Evolutionary conservation across 208 protist genomes (phyloP).

Genomic region (Endotrypanum monterogeii): DNA sequence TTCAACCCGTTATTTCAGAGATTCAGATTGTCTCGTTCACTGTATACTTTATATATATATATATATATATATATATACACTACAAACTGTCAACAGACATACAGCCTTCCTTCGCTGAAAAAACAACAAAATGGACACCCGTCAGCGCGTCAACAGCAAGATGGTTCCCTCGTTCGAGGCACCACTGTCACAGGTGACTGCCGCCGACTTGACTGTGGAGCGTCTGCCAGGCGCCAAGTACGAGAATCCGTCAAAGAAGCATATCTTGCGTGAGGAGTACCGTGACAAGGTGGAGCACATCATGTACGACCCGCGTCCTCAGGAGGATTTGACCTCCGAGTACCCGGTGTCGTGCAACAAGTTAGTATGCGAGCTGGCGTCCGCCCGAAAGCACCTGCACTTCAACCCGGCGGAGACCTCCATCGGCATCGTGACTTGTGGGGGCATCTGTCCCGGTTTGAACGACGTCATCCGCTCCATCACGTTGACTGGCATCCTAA

Average conservation of each 20-base stretch:
- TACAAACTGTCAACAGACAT: no score
- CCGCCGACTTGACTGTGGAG: constrained; percentile 78
- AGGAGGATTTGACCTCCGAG: constrained; percentile 50
- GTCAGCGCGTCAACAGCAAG: constrained; percentile 17
- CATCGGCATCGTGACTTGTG: constrained; percentile 95
- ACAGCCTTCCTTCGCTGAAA: no score
- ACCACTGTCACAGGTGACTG: constrained; percentile 56
- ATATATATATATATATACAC: no score
- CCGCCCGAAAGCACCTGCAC: constrained; percentile 82
- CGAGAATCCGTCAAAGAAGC: constrained; percentile 83
- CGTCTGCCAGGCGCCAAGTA: constrained; percentile 74
- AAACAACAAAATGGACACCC: constrained; percentile 10
- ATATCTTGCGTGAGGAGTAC: constrained; percentile 72
- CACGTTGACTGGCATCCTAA: constrained; percentile 66
- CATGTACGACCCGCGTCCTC: constrained; percentile 88
- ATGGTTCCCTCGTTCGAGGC: constrained; percentile 51
- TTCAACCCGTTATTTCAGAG: no score
- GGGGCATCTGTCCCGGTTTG: constrained; percentile 95
- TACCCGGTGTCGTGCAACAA: constrained; percentile 74
- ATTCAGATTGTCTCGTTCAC: no score
- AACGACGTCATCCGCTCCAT: constrained; percentile 96
- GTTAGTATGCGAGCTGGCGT: constrained; percentile 79
- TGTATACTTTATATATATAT: no score
- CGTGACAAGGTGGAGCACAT: constrained; percentile 81
- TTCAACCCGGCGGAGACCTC: constrained; percentile 88